Evolutionary conservation across 1,284 basidiomycete species (phyloP).

Genomic region (Grifola frondosa): DNA sequence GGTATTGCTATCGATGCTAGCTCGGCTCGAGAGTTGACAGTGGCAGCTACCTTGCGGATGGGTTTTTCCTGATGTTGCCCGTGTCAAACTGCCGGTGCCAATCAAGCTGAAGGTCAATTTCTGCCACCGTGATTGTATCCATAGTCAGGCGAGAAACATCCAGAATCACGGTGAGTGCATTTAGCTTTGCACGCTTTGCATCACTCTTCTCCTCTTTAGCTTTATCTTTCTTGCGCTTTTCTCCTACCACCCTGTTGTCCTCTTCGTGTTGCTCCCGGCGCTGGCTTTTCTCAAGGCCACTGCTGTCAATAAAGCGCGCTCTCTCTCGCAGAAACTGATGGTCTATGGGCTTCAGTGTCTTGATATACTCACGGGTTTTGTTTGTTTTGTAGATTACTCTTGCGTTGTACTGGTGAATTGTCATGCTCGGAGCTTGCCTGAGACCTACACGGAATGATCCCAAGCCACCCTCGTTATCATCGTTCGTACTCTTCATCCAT

Average conservation of each 20-base stretch:
- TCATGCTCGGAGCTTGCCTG: slow-evolving; percentile 3
- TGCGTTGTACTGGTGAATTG: slow-evolving; percentile 8
- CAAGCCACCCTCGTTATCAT: slow-evolving; percentile 25
- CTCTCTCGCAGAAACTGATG: neutral
- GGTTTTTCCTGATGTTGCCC: no score
- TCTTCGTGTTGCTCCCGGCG: neutral
- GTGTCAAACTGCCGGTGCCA: slow-evolving; percentile 7
- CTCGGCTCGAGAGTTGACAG: no score
- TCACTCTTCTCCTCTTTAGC: neutral
- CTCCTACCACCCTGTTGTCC: neutral
- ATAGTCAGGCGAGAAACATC: neutral
- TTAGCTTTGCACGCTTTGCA: neutral
- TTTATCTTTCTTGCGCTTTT: neutral
- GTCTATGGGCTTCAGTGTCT: neutral
- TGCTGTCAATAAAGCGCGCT: slow-evolving; percentile 1
- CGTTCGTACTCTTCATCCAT: slow-evolving; percentile 22
- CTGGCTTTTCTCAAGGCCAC: neutral
- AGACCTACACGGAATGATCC: slow-evolving; percentile 7
- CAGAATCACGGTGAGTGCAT: neutral
- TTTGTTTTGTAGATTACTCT: slow-evolving; percentile 3
- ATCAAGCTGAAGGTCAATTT: slow-evolving; percentile 3
- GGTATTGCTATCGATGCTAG: no score
- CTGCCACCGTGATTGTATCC: neutral
- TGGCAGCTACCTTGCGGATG: no score
- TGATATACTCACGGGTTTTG: slow-evolving; percentile 1